A percentile compares a stretch with the other conserved stretches of the same genome.
These are phyloP conservation scores for Ilex aquifolium DNA, from an alignment of 257 asterid species.

Conservation along the genomic window DNA sequence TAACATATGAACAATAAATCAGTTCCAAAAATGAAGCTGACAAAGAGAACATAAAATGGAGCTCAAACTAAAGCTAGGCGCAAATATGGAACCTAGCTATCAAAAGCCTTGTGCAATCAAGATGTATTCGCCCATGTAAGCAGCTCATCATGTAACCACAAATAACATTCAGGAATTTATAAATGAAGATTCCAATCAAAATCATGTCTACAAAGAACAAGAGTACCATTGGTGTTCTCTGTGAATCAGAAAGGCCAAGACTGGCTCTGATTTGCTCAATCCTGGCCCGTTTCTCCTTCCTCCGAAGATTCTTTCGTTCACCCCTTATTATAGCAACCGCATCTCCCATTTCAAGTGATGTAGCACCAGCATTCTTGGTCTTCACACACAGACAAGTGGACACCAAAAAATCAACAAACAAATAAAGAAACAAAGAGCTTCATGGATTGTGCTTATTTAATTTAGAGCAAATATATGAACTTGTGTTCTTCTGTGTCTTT, in stretches of 20 bases:
- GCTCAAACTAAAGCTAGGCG: not conserved
- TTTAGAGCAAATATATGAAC: not conserved
- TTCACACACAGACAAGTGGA: slow-evolving; percentile 20
- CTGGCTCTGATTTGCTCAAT: slow-evolving; percentile 95
- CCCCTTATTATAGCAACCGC: slow-evolving; percentile 91
- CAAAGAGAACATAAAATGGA: not conserved
- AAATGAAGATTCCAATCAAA: not conserved
- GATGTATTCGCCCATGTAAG: too few species aligned
- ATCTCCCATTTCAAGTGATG: slow-evolving; percentile 60
- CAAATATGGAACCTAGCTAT: slow-evolving; percentile 1
- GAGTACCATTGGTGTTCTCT: slow-evolving; percentile 86
- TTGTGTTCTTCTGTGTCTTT: not conserved
- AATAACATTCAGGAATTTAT: too few species aligned
- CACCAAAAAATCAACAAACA: slow-evolving; percentile 2
- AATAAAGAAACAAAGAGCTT: slow-evolving; percentile 2
- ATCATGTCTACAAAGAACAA: not conserved
- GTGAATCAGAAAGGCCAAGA: slow-evolving; percentile 97
- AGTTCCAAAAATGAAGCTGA: slow-evolving; percentile 1
- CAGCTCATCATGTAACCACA: not conserved
- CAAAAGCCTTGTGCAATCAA: too few species aligned
- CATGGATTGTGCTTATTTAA: slow-evolving; percentile 3
- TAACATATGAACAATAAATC: slow-evolving; percentile 12
- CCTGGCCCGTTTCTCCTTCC: slow-evolving; percentile 86
- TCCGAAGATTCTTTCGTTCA: slow-evolving; percentile 68
- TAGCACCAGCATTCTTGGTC: slow-evolving; percentile 40